Evolutionary conservation across 768 basidiomycete genomes (phyloP), one percentile per base, ranked within the genome.

Genomic region (Wakefieldia striispora): DNA sequence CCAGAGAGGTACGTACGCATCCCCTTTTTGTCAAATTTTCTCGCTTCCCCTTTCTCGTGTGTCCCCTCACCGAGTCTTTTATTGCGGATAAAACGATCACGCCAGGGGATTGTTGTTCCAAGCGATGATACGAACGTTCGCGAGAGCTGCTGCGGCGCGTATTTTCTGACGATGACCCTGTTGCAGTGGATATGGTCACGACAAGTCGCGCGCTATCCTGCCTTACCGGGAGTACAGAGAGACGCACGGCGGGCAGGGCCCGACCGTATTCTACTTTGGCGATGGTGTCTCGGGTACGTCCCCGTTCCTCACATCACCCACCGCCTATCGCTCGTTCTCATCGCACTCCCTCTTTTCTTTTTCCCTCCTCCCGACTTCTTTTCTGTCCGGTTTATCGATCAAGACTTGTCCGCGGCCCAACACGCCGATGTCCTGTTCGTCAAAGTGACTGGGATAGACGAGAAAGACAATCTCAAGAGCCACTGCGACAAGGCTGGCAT

Each of bases 381-480:
- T n/a, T 3, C 6, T 7, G 26, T 16, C 24, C 13, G 36, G 13
- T 29, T 23, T 14, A 6, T 3, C 14, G 21, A 19, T n/a, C 3
- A 8, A 91, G 94, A 97, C 66, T 80, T 97, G 69, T 94, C 91
- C 9, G 95, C 97, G 3, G 97, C 97, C 0, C 77, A 75, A 49
- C 90, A 95, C 59, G 93, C 97, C 16, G 94, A 98, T 67, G 72
- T 94, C 17, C 78, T 99, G n/a, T 97, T 98, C 63, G 93, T 95
- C 54, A 98, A 97, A 69, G 75, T 78, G 54, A 91, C 89, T 56
- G 61, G 68, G 2, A 80, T 81, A 49, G 85, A 84, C 29, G 89
- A 89, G 57, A 60, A 47, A 3, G 97, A 95, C 61, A 94, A 97
- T 63, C 75, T 99, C 11, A 83, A 85, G 48, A 75, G 76, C 13